Percentiles rank a stretch among this genome's conserved stretches.
These are phyloP conservation scores for Rhizopus stolonifer DNA, from an alignment of 371 early-diverging fungal species.

Conservation along the genomic window DNA sequence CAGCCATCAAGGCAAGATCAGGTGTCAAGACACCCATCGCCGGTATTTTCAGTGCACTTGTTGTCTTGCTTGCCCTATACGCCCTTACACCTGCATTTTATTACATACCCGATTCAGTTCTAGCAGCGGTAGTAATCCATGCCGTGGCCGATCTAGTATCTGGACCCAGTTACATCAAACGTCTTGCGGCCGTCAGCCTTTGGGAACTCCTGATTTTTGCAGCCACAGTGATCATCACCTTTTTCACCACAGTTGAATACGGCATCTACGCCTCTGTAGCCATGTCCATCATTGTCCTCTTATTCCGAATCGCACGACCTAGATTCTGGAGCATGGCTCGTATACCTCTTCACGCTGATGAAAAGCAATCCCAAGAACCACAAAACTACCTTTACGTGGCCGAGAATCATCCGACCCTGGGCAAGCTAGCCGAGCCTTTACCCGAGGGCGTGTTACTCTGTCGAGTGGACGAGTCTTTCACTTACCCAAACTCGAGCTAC, in stretches of 20 bases:
- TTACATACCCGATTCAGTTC: constrained; percentile 77
- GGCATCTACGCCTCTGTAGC: constrained; percentile 70
- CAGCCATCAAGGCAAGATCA: constrained; percentile 75
- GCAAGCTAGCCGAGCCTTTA: constrained; percentile 34
- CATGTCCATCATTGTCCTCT: constrained; percentile 61
- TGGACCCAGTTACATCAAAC: constrained; percentile 34
- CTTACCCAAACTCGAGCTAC: constrained; percentile 68
- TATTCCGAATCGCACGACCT: constrained; percentile 74
- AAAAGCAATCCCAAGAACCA: neutral
- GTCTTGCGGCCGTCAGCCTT: constrained; percentile 46
- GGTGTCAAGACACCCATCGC: constrained; percentile 84
- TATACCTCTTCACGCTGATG: constrained; percentile 23
- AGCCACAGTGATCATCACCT: constrained; percentile 58
- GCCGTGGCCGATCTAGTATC: constrained; percentile 64
- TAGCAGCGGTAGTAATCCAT: constrained; percentile 80
- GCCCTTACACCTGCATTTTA: constrained; percentile 79
- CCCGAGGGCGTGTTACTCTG: constrained; percentile 62
- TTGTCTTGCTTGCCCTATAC: constrained; percentile 81
- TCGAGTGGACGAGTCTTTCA: constrained; percentile 62
- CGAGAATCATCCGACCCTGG: constrained; percentile 37
- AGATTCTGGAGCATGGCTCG: constrained; percentile 46
- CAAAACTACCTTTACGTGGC: constrained; percentile 45
- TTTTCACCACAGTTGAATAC: constrained; percentile 70
- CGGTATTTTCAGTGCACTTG: constrained; percentile 69
- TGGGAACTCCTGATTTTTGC: constrained; percentile 55